Conservation (phyloP, 345 rosid genomes). For the Eutrema japonicum region DNA sequence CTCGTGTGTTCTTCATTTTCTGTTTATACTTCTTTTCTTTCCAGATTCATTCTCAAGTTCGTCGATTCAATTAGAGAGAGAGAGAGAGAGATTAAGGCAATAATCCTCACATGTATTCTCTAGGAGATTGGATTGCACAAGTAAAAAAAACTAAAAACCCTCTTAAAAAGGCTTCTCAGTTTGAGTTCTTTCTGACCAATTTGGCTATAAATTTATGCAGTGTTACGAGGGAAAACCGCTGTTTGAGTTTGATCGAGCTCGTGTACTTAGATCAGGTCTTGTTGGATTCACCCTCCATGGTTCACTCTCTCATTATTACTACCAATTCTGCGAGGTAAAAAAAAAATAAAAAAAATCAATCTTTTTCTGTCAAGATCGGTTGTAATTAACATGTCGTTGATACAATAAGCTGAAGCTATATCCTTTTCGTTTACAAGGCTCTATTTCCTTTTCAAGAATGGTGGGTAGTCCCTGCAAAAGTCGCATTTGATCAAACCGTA, state of each 20-base stretch:
- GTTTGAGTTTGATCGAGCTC: constrained; percentile 68
- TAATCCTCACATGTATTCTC: constrained; percentile 26
- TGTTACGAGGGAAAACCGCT: constrained; percentile 86
- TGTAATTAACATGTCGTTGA: neutral
- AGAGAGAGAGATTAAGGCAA: too few species aligned
- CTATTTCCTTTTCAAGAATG: constrained; percentile 81
- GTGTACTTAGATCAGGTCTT: constrained; percentile 84
- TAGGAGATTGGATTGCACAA: constrained; percentile 99
- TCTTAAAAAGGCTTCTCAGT: neutral
- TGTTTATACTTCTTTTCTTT: too few species aligned
- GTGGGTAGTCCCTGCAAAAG: constrained; percentile 96
- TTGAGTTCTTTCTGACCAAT: constrained; percentile 2
- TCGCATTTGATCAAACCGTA: constrained; percentile 82
- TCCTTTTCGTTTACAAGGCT: constrained; percentile 49
- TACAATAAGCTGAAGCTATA: constrained; percentile 27
- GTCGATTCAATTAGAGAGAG: too few species aligned
- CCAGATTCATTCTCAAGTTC: too few species aligned
- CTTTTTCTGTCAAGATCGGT: neutral
- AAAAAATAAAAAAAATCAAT: neutral
- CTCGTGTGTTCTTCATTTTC: too few species aligned
- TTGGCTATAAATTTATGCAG: constrained; percentile 46
- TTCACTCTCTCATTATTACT: constrained; percentile 90
- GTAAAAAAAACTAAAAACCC: constrained; percentile 46
- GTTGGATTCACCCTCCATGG: constrained; percentile 96
- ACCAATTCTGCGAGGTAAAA: constrained; percentile 85